These are phyloP conservation scores for Bruguiera hainesii DNA, from an alignment of 441 rosid species.

Conservation along the genomic window DNA sequence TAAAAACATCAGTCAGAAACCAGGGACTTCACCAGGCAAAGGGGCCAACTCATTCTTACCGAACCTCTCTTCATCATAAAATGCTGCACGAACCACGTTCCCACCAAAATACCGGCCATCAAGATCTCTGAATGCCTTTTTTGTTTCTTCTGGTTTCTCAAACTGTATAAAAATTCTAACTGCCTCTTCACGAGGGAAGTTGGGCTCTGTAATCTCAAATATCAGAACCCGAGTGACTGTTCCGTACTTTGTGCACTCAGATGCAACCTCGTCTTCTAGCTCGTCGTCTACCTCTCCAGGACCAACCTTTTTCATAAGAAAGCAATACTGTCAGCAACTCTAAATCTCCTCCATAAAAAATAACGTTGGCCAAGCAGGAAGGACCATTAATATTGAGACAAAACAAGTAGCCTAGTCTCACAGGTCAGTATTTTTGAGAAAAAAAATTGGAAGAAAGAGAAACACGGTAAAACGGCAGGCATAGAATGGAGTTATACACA, in stretches of 20 bases:
- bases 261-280: slow-evolving; percentile 92
- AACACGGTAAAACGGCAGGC: too few relatives aligned
- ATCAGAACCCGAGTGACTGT: slow-evolving; percentile 85
- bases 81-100: slow-evolving; percentile 70
- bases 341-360: slow-evolving; percentile 4
- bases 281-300: slow-evolving; percentile 99
- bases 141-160: slow-evolving; percentile 89
- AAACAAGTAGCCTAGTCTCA: too few relatives aligned
- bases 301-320: slow-evolving; percentile 63
- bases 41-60: slow-evolving; percentile 86
- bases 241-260: slow-evolving; percentile 92
- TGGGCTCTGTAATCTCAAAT: slow-evolving; percentile 91
- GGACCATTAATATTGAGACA: too few relatives aligned
- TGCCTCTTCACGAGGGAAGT: slow-evolving; percentile 84
- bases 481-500: too few relatives aligned
- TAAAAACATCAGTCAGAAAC: slow-evolving; percentile 34
- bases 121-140: slow-evolving; percentile 79
- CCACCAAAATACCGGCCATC: slow-evolving; percentile 92
- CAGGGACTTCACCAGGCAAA: slow-evolving; percentile 84
- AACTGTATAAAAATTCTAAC: slow-evolving; percentile 93
- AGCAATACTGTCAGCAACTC: slow-evolving; percentile 14
- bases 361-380: background rate
- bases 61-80: slow-evolving; percentile 81
- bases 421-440: too few relatives aligned
- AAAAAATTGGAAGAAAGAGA: too few relatives aligned